Conservation (phyloP, 768 basidiomycete genomes). For the Panus rudis region DNA sequence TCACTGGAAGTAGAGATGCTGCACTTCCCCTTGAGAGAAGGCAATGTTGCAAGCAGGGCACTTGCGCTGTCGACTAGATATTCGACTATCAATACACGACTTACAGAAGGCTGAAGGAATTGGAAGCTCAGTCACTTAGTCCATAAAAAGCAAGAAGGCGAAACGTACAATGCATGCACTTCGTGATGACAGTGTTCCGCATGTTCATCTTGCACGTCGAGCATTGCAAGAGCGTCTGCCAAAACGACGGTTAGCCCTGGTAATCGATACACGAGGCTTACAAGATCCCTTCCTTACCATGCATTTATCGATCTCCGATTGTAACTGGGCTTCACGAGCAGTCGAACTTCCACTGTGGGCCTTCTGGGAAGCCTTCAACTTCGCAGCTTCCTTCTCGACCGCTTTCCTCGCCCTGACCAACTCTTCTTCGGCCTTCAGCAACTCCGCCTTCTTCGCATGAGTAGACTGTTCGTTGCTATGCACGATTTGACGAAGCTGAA, state of each 20-base stretch:
- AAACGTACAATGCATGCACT: slow-evolving; percentile 86
- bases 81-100: slow-evolving; percentile 77
- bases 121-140: background rate
- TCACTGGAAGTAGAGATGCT: slow-evolving; percentile 54
- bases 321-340: slow-evolving; percentile 30
- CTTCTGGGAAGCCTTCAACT: slow-evolving; percentile 41
- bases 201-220: slow-evolving; percentile 78
- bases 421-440: slow-evolving; percentile 41
- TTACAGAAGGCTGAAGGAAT: slow-evolving; percentile 71
- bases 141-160: too few relatives aligned
- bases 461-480: background rate
- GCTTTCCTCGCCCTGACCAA: slow-evolving; percentile 42
- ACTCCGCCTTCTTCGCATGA: slow-evolving; percentile 13
- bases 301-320: slow-evolving; percentile 48
- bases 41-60: slow-evolving; percentile 82
- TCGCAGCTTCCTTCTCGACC: slow-evolving; percentile 39
- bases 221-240: slow-evolving; percentile 77
- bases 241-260: background rate
- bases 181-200: slow-evolving; percentile 74
- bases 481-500: background rate
- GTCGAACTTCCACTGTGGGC: slow-evolving; percentile 21
- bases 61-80: slow-evolving; percentile 86
- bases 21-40: slow-evolving; percentile 84
- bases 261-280: background rate
- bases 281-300: slow-evolving; percentile 37